A percentile compares a stretch with the other conserved stretches of the same genome.
phyloP scores from a whole-genome alignment of 169 alveolate species.

The Ichthyophthirius multifiliis region DNA sequence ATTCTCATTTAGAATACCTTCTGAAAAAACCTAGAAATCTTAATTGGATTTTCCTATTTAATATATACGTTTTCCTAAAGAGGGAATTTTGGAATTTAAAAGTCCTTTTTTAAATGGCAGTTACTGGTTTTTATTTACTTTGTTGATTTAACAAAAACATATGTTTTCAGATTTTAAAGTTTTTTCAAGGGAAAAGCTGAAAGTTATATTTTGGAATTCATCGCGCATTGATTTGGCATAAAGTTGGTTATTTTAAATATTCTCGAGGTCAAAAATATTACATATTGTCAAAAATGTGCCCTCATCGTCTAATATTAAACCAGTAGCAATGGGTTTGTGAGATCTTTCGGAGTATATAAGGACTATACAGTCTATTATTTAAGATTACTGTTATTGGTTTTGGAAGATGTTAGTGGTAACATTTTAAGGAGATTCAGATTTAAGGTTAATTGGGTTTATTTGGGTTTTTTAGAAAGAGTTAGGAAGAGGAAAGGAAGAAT shows the following conservation, averaged over 20 bases:
- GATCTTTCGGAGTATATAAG: neutral
- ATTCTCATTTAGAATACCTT: neutral
- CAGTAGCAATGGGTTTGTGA: neutral
- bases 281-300: neutral
- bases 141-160: neutral
- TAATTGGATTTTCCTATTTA: neutral
- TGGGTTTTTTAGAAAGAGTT: too few species aligned
- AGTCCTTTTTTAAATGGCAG: neutral
- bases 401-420: too few species aligned
- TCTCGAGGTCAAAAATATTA: neutral
- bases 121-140: neutral
- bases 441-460: too few species aligned
- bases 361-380: neutral
- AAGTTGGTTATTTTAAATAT: neutral
- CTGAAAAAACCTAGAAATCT: neutral
- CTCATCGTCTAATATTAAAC: neutral
- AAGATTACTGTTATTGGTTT: too few species aligned
- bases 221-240: neutral
- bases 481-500: too few species aligned
- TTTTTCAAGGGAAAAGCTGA: neutral
- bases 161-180: neutral
- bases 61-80: neutral
- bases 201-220: neutral
- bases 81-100: neutral
- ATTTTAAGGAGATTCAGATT: too few species aligned